Base-by-base conservation (phyloP, 129 eudicot species). In the Logfia minima region DNA sequence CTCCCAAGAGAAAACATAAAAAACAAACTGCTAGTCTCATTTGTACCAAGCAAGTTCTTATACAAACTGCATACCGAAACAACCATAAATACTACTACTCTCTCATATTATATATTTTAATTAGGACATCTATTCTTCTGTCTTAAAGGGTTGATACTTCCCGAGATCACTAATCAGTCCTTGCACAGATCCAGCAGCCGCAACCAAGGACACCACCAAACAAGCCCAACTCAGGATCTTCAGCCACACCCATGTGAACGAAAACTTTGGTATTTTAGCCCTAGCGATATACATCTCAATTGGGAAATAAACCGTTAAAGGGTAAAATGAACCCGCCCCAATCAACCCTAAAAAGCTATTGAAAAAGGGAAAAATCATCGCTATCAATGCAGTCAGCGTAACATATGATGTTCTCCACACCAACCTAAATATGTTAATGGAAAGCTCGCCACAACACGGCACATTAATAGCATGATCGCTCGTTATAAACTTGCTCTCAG, bases 311-410 rank as follows among this genome's bases (percentile, higher is more conserved):
- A 93, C 96, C 0, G 98, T 93, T 63, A 93, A 66, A 16, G 98
- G 98, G 75, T 92, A 94, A 75, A 94, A 94, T 0, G 97, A 82
- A 2, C 85, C 90, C 3, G 98, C 97, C 32, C 98, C 98, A 1
- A 94, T 88, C 19, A 94, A 35, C n/a, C 98, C 97, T 58, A 94
- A 78, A 85, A 94, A 87, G 75, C 84, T 87, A 52, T 94, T 94
- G 89, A 94, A 94, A 68, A 94, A 94, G 0, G 98, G 98, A 21
- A 94, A 85, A 24, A 90, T 79, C 98, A 93, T 93, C 0, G 98
- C 98, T 2, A 87, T 14, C 21, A 93, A 51, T 0, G 97, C 80
- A 1, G 98, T 88, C 16, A 90, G 8, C 1, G 84, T 64, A 41
- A 93, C 98, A 66, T 88, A 93, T 0, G 69, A 16, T n/a, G 96